phyloP scores from a whole-genome alignment of 208 protist species.

The Leishmania lainsoni region DNA sequence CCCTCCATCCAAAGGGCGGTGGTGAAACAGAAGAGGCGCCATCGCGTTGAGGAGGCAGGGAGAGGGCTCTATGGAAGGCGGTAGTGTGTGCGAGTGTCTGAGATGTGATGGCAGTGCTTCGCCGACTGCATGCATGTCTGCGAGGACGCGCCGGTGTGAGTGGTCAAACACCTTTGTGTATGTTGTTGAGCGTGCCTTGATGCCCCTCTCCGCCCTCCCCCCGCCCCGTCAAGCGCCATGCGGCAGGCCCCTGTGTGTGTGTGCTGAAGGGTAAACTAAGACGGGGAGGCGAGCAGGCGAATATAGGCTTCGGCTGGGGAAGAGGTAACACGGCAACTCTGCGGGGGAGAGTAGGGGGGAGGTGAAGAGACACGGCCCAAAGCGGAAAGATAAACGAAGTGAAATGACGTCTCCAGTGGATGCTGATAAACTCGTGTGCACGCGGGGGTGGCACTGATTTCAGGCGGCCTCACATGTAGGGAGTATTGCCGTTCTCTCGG shows the following conservation, averaged over 20 bases:
- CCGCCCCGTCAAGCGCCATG: neutral
- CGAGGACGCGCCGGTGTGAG: neutral
- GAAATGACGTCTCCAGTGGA: neutral
- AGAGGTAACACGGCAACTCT: neutral
- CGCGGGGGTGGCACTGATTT: neutral
- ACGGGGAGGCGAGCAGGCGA: neutral
- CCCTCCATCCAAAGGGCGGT: neutral
- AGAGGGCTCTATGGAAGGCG: neutral
- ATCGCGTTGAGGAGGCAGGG: neutral
- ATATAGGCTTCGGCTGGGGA: neutral
- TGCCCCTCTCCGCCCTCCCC: neutral
- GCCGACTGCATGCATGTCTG: neutral
- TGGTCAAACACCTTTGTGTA: neutral
- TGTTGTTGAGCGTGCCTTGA: neutral
- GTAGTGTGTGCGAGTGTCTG: neutral
- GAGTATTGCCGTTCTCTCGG: constrained; percentile 19
- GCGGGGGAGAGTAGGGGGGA: neutral
- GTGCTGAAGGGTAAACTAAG: neutral
- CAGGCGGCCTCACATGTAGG: constrained; percentile 18
- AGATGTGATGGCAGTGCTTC: neutral
- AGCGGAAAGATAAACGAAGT: neutral
- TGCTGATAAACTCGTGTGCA: neutral
- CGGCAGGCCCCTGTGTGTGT: neutral
- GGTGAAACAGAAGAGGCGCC: neutral
- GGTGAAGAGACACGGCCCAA: neutral